Percentiles rank a stretch among this genome's conserved stretches.
phyloP scores from a whole-genome alignment of 306 rosid species.

The Cucumis sativus region DNA sequence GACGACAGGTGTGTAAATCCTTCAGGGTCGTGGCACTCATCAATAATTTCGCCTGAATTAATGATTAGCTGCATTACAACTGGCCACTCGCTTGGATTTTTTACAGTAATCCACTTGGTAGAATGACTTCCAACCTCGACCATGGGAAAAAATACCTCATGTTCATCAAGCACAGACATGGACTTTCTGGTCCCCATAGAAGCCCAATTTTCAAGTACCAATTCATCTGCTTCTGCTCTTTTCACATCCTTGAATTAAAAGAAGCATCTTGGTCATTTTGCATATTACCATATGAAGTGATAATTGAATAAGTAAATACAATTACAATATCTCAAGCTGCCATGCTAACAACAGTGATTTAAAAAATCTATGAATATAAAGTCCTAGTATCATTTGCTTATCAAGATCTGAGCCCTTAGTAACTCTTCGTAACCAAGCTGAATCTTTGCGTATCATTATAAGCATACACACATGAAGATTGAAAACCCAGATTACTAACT shows the following conservation, averaged over 20 bases:
- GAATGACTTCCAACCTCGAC: conserved; percentile 68
- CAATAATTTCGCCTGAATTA: conserved; percentile 65
- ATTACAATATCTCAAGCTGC: background rate
- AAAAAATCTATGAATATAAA: background rate
- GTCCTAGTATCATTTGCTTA: background rate
- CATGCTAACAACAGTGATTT: background rate
- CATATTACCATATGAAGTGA: background rate
- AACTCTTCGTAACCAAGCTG: no score
- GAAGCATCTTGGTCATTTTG: conserved; percentile 13
- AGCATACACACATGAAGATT: no score
- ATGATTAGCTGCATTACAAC: conserved; percentile 80
- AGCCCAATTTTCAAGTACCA: conserved; percentile 76
- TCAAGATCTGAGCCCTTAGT: no score
- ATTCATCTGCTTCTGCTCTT: conserved; percentile 45
- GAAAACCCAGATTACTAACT: no score
- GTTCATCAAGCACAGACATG: conserved; percentile 66
- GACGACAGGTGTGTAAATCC: conserved; percentile 51
- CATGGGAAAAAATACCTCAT: conserved; percentile 52
- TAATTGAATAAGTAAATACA: background rate
- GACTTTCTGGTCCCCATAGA: conserved; percentile 45
- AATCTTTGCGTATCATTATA: no score
- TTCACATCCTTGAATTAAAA: conserved; percentile 32
- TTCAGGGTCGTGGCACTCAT: conserved; percentile 44
- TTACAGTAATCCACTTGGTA: conserved; percentile 62
- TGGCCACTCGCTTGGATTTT: conserved; percentile 73